phyloP scores from a whole-genome alignment of 495 filamentous ascomycete species.

The Amphirosellinia nigrospora region DNA sequence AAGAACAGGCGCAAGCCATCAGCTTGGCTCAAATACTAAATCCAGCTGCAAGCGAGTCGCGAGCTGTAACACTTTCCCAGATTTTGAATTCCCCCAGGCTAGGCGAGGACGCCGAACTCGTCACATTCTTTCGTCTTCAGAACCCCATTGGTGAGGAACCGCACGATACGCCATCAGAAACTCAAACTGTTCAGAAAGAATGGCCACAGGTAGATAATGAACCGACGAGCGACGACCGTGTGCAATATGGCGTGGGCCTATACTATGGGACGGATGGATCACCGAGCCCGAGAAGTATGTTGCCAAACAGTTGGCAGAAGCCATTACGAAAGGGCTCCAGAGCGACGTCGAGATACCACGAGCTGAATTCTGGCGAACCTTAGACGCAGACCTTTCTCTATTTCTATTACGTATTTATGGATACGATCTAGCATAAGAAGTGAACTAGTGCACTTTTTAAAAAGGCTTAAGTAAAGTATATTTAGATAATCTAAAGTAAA shows the following conservation, averaged over 20 bases:
- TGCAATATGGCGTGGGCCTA: too few relatives aligned
- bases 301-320: neutral
- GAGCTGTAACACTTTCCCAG: neutral
- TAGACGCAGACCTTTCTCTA: neutral
- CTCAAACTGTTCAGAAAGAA: neutral
- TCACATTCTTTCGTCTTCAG: neutral
- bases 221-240: neutral
- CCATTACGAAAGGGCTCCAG: neutral
- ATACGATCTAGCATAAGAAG: too few relatives aligned
- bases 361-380: constrained; percentile 6
- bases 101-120: neutral
- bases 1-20: neutral
- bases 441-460: too few relatives aligned
- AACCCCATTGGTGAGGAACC: neutral
- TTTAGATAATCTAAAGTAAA: too few relatives aligned
- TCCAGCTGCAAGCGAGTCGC: neutral
- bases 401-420: too few relatives aligned
- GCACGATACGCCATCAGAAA: neutral
- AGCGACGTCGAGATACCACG: neutral
- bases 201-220: neutral
- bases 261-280: neutral
- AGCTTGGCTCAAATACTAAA: neutral
- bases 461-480: too few relatives aligned
- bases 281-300: neutral
- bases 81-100: neutral